These are phyloP conservation scores for Torrubiellomyces zombiae DNA, from an alignment of 2,329 filamentous ascomycete genomes.

Conservation along the genomic window DNA sequence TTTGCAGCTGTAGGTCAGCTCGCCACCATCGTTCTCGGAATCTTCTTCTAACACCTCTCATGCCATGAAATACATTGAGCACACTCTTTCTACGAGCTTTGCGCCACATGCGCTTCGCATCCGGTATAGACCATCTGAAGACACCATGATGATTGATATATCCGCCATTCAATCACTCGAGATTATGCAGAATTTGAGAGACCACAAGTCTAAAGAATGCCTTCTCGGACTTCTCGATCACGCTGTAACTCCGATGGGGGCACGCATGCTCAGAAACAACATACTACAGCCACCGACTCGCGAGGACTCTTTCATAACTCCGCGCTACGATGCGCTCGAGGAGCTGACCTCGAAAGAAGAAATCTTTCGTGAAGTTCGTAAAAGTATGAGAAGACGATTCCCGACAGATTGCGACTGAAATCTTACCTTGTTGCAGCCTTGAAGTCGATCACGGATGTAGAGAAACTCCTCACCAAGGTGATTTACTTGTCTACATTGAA, in stretches of 20 bases:
- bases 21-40: background rate
- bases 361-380: slow-evolving; percentile 62
- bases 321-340: slow-evolving; percentile 66
- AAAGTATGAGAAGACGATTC: slow-evolving; percentile 28
- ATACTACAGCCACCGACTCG: slow-evolving; percentile 76
- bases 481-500: background rate
- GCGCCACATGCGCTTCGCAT: slow-evolving; percentile 37
- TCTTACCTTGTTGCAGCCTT: slow-evolving; percentile 32
- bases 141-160: slow-evolving; percentile 90
- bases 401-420: background rate
- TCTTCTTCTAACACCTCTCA: slow-evolving; percentile 20
- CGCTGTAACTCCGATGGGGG: slow-evolving; percentile 77
- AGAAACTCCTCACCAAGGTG: slow-evolving; percentile 63
- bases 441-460: slow-evolving; percentile 59
- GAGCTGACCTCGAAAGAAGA: slow-evolving; percentile 71
- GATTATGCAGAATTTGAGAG: slow-evolving; percentile 72
- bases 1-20: slow-evolving; percentile 58
- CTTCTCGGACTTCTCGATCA: slow-evolving; percentile 75
- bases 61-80: slow-evolving; percentile 68
- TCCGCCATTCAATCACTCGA: slow-evolving; percentile 78
- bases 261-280: slow-evolving; percentile 65
- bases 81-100: slow-evolving; percentile 46
- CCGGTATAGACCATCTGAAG: slow-evolving; percentile 73
- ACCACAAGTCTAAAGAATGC: slow-evolving; percentile 62
- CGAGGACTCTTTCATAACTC: slow-evolving; percentile 44